Evolutionary conservation across 306 rosid genomes (phyloP).

Genomic region (Trifolium fragiferum): DNA sequence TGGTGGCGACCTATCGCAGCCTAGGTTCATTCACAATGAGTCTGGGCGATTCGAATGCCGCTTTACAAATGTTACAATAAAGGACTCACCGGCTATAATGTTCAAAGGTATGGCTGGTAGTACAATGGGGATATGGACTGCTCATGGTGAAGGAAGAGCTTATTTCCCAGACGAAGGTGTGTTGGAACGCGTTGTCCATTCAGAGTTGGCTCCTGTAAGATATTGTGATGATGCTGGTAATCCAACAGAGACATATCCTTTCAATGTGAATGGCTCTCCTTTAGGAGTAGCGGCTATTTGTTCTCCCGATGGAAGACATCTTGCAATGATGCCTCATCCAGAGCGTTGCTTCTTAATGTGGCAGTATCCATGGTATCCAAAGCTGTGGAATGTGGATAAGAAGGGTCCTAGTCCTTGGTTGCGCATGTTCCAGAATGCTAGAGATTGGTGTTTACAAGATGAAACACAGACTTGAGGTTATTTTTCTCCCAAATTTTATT

Average conservation of each 20-base stretch:
- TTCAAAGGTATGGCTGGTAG: conserved; percentile 84
- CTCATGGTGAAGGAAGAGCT: conserved; percentile 92
- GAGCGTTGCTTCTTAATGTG: conserved; percentile 97
- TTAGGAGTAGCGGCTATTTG: conserved; percentile 88
- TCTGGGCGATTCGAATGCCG: conserved; percentile 95
- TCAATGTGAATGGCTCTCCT: conserved; percentile 89
- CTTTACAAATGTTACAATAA: conserved; percentile 77
- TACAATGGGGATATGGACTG: conserved; percentile 88
- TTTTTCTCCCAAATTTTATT: conserved; percentile 32
- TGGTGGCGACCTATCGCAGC: conserved; percentile 88
- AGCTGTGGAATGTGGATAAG: conserved; percentile 79
- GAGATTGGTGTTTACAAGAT: conserved; percentile 55
- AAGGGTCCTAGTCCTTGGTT: conserved; percentile 93
- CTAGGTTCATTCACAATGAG: conserved; percentile 86
- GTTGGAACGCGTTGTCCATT: conserved; percentile 62
- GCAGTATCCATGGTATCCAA: conserved; percentile 94
- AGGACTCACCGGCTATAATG: conserved; percentile 84
- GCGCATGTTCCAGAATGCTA: conserved; percentile 81
- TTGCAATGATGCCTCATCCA: conserved; percentile 98
- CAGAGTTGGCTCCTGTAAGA: conserved; percentile 76
- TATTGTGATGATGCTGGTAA: conserved; percentile 88
- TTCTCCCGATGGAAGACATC: conserved; percentile 93
- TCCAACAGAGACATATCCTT: conserved; percentile 79
- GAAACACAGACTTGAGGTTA: conserved; percentile 45
- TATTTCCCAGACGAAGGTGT: conserved; percentile 83